Conservation (phyloP, 2,329 filamentous ascomycete species). For the Escovopsis sp. region DNA sequence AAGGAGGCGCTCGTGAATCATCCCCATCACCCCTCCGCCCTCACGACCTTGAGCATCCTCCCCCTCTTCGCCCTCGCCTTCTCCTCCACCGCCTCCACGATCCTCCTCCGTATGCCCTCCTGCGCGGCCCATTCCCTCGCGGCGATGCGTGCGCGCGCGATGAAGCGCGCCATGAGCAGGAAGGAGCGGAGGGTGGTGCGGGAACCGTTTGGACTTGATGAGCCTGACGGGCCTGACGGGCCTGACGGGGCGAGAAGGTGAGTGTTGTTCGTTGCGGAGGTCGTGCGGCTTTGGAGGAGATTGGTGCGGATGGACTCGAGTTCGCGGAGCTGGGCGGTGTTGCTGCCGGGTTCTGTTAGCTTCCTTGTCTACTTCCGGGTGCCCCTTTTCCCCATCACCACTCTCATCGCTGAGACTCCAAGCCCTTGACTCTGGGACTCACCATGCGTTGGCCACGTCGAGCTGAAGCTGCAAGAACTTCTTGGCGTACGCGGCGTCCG, state of each 20-base stretch:
- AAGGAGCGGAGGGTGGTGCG: conserved; percentile 26
- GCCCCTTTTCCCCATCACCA: too few relatives aligned
- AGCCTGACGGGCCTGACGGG: too few relatives aligned
- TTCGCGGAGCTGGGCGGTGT: conserved; percentile 77
- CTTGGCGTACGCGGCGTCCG: conserved; percentile 76
- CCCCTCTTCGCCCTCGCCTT: conserved; percentile 29
- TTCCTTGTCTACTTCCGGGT: neutral
- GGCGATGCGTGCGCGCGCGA: conserved; percentile 33
- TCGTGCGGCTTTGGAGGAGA: conserved; percentile 23
- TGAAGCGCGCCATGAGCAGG: conserved; percentile 33
- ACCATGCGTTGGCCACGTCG: conserved; percentile 81
- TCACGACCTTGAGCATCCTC: conserved; percentile 23
- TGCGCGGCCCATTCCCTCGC: conserved; percentile 35
- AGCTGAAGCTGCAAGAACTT: conserved; percentile 65
- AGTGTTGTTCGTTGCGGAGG: too few relatives aligned
- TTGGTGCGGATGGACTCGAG: conserved; percentile 58
- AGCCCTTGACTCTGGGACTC: too few relatives aligned
- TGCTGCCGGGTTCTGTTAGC: conserved; percentile 42
- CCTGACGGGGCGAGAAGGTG: too few relatives aligned
- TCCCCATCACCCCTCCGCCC: conserved; percentile 18
- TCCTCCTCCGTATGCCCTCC: conserved; percentile 31
- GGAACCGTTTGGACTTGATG: too few relatives aligned
- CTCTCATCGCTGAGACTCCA: too few relatives aligned
- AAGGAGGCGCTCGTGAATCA: neutral
- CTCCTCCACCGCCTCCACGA: conserved; percentile 34